A percentile compares a stretch with the other conserved stretches of the same genome.
Conservation (phyloP, 2,329 filamentous ascomycete species). For the Thermothelomyces thermophilus region DNA sequence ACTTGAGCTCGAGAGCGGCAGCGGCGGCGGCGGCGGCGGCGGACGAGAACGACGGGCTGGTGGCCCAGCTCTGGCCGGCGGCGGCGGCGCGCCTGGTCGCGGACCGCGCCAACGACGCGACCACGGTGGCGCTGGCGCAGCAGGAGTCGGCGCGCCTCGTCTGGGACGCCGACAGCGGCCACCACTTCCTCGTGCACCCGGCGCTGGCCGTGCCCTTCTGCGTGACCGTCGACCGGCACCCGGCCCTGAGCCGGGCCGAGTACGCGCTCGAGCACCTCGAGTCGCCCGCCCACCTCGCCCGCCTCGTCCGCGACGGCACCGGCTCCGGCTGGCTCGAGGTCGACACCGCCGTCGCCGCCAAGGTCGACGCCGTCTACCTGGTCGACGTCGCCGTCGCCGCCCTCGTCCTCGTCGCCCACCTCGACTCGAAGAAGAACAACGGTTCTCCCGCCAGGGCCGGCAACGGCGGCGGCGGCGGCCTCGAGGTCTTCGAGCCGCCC, state of each 20-base stretch:
- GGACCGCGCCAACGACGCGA: slow-evolving; percentile 52
- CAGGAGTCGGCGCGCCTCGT: slow-evolving; percentile 63
- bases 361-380: slow-evolving; percentile 55
- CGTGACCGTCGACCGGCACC: slow-evolving; percentile 51
- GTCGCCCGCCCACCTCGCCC: slow-evolving; percentile 52
- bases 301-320: slow-evolving; percentile 53
- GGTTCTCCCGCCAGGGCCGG: no score
- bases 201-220: slow-evolving; percentile 58
- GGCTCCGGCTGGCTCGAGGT: slow-evolving; percentile 56
- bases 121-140: slow-evolving; percentile 56
- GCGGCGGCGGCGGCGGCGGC: no score
- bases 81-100: slow-evolving; percentile 58
- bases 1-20: no score
- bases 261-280: slow-evolving; percentile 61
- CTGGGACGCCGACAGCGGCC: slow-evolving; percentile 58
- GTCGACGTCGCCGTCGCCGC: slow-evolving; percentile 57
- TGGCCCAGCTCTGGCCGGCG: slow-evolving; percentile 62
- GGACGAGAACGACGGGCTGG: slow-evolving; percentile 51
- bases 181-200: slow-evolving; percentile 58
- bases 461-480: no score
- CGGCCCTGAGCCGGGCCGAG: slow-evolving; percentile 54
- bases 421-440: slow-evolving; percentile 46
- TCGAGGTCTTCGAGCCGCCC: slow-evolving; percentile 55
- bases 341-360: slow-evolving; percentile 52
- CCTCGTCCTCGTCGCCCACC: slow-evolving; percentile 51